Base-by-base conservation (phyloP, 2,329 filamentous ascomycete species). In the Fusarium miscanthi region DNA sequence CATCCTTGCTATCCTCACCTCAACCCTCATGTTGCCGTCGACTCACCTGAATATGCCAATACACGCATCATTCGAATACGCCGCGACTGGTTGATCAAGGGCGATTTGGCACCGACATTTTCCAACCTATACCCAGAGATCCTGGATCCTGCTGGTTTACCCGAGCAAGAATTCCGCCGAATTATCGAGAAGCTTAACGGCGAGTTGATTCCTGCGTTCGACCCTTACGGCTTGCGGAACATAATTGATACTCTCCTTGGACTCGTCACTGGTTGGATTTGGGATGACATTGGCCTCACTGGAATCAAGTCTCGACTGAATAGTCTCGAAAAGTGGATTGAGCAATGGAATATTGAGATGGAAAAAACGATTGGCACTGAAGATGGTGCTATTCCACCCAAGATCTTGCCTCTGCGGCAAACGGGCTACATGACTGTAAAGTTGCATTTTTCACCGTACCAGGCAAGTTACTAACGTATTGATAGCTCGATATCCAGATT, bases 111-210 rank as follows among this genome's bases (percentile, higher is more conserved):
- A 3, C 96, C 96, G 1, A 94, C 95, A 0, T 98, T 97, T 80
- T 96, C 94, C 21, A 98, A 98, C 77, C 86, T 98, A 6, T 99
- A 99, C 78, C 96, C 96, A 0, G 96, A 99, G 80, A 97, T 99
- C 64, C 86, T 99, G 12, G 95, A 98, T 74, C 94, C 94, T 1
- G 90, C 89, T 1, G 90, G 95, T 37, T 84, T 99, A 46, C 88
- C 90, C 2, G 96, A 99, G 81, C 91, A 92, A 66, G 94, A 97
- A 76, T 99, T 99, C 78, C 90, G 96, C 7, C 87, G 87, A 16
- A 84, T 98, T 35, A 90, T 99, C 61, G 90, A 94, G 66, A 93
- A 91, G 77, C 87, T 98, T 59, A 99, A 99, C 78, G 84, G 88
- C 17, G 90, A 94, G 71, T 84, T 98, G 21, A 84, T 92, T 42